Percentiles rank a stretch among this genome's conserved stretches.
These are phyloP conservation scores for Solanum dulcamara DNA, from an alignment of 257 asterid species.

Conservation along the genomic window DNA sequence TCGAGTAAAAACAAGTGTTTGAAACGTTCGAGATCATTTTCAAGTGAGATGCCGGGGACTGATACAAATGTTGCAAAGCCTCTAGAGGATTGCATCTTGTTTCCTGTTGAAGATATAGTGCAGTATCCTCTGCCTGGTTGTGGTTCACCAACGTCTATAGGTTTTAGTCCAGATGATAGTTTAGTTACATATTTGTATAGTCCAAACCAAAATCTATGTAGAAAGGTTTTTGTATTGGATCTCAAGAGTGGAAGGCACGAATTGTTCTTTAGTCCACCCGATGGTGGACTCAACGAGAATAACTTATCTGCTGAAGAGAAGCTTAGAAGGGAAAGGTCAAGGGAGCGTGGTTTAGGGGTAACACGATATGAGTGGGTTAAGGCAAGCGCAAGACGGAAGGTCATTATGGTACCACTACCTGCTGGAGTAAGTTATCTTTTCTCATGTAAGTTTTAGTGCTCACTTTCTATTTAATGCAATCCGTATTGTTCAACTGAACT, in stretches of 20 bases:
- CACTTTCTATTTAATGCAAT: background rate
- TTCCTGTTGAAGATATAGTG: constrained; percentile 81
- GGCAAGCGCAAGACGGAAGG: constrained; percentile 47
- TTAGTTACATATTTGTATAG: constrained; percentile 65
- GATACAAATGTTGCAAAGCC: constrained; percentile 42
- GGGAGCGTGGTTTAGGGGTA: constrained; percentile 95
- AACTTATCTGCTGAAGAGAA: constrained; percentile 83
- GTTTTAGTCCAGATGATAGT: constrained; percentile 85
- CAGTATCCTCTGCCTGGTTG: constrained; percentile 78
- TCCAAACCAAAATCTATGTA: constrained; percentile 54
- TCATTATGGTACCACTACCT: constrained; percentile 78
- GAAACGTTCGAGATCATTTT: constrained; percentile 46
- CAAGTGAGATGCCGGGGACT: constrained; percentile 53
- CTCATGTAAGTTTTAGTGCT: background rate
- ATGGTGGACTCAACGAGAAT: constrained; percentile 93
- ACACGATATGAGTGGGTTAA: constrained; percentile 94
- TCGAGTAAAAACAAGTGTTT: constrained; percentile 27
- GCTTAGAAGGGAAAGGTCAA: constrained; percentile 78
- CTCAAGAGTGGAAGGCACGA: constrained; percentile 54
- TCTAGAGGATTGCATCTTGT: constrained; percentile 35
- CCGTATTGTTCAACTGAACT: background rate
- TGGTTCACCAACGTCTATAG: constrained; percentile 55
- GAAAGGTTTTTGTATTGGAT: constrained; percentile 61
- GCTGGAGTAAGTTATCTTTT: constrained; percentile 54
- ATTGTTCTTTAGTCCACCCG: constrained; percentile 61